Evolutionary conservation across 305 asterid genomes (phyloP).

Genomic region (Fraxinus dipetala): DNA sequence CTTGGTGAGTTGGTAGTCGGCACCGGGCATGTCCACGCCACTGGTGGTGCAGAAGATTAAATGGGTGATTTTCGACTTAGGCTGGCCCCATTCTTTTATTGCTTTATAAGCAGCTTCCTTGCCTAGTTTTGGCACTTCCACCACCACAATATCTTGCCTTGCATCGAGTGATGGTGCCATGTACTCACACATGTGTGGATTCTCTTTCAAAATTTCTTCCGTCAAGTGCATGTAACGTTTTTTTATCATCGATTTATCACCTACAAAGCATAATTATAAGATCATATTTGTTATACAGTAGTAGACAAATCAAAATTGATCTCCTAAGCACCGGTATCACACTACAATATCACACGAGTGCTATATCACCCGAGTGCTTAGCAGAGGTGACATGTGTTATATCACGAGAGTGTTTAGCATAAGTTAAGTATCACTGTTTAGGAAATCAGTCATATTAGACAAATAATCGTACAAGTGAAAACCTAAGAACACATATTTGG

Average conservation of each 20-base stretch:
- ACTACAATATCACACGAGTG: too few relatives aligned
- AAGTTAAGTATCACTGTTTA: too few relatives aligned
- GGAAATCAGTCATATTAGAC: too few relatives aligned
- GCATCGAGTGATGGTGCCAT: slow-evolving; percentile 13
- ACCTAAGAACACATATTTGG: not conserved
- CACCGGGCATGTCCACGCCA: slow-evolving; percentile 17
- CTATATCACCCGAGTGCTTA: too few relatives aligned
- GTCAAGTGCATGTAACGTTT: slow-evolving; percentile 9
- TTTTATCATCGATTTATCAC: not conserved
- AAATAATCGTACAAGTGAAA: too few relatives aligned
- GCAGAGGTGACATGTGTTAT: too few relatives aligned
- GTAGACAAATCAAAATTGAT: not conserved
- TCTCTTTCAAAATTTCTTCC: slow-evolving; percentile 2
- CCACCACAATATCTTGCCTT: slow-evolving; percentile 7
- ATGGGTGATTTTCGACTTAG: slow-evolving; percentile 11
- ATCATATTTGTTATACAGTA: not conserved
- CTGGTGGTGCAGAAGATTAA: slow-evolving; percentile 12
- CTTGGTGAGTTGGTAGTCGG: slow-evolving; percentile 11
- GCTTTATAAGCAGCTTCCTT: slow-evolving; percentile 12
- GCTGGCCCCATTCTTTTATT: slow-evolving; percentile 13
- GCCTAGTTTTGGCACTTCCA: slow-evolving; percentile 6
- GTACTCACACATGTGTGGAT: slow-evolving; percentile 5
- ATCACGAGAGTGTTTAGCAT: too few relatives aligned
- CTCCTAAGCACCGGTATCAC: too few relatives aligned
- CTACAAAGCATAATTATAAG: not conserved